phyloP scores from a whole-genome alignment of 345 rosid genomes.

The Abelmoschus esculentus region DNA sequence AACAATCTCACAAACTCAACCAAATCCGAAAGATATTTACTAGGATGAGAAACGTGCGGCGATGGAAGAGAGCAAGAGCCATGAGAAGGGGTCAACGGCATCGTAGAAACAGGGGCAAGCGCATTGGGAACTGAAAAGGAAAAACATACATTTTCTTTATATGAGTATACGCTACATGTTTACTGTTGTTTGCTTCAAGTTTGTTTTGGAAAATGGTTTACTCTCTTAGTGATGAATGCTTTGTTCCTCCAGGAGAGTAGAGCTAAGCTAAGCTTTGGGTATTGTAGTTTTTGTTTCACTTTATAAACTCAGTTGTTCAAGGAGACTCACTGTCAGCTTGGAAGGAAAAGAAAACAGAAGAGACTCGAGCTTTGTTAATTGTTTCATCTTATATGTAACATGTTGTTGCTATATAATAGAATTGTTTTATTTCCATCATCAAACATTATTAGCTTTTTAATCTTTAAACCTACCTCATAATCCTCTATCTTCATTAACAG shows the following conservation, averaged over 20 bases:
- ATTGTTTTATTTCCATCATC: not conserved
- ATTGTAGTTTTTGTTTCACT: not conserved
- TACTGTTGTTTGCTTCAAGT: not conserved
- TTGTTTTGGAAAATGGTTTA: slow-evolving; percentile 8
- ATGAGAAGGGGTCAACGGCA: slow-evolving; percentile 23
- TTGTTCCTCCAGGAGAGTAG: slow-evolving; percentile 42
- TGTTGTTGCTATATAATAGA: not conserved
- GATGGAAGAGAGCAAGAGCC: slow-evolving; percentile 63
- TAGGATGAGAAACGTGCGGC: slow-evolving; percentile 48
- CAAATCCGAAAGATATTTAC: slow-evolving; percentile 57
- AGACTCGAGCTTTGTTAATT: not conserved
- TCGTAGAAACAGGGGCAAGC: slow-evolving; percentile 30
- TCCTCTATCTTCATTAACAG: too few relatives aligned
- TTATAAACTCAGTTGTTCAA: not conserved
- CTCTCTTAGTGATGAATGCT: slow-evolving; percentile 40
- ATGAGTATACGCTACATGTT: not conserved
- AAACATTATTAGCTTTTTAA: too few relatives aligned
- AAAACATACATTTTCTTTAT: not conserved
- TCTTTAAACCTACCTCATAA: too few relatives aligned
- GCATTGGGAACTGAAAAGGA: slow-evolving; percentile 29
- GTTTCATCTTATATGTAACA: too few relatives aligned
- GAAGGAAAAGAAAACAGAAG: not conserved
- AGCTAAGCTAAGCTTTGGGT: not conserved
- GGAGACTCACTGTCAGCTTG: not conserved
- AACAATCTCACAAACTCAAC: slow-evolving; percentile 61